These are phyloP conservation scores for Irpex sp. DNA, from an alignment of 1,284 basidiomycete genomes.

Conservation along the genomic window DNA sequence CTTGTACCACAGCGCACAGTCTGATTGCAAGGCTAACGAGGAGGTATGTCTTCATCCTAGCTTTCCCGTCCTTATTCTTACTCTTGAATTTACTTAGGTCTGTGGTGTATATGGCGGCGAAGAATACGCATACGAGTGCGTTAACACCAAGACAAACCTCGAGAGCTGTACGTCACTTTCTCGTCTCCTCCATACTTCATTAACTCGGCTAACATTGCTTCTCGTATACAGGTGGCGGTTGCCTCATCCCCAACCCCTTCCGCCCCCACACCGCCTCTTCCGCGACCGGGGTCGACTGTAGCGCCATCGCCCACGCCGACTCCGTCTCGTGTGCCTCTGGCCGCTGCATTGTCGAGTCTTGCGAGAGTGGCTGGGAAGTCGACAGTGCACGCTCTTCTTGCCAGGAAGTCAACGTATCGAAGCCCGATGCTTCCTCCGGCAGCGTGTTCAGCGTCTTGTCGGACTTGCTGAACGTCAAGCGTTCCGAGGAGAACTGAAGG, in stretches of 20 bases:
- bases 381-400: not conserved
- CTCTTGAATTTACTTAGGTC: not conserved
- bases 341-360: conserved; percentile 5
- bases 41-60: conserved; percentile 3
- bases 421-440: not conserved
- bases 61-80: no score
- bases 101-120: conserved; percentile 14
- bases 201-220: not conserved
- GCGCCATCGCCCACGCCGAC: conserved; percentile 3
- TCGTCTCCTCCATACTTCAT: not conserved
- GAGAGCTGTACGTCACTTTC: conserved; percentile 18
- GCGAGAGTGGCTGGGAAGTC: conserved; percentile 5
- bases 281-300: conserved; percentile 5
- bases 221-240: conserved; percentile 12
- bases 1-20: conserved; percentile 4
- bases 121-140: conserved; percentile 15
- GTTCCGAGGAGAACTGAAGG: no score
- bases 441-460: not conserved
- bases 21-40: conserved; percentile 11
- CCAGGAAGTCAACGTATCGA: not conserved
- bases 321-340: conserved; percentile 6
- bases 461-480: not conserved
- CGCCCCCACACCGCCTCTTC: not conserved
- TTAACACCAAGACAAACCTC: conserved; percentile 16
- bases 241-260: conserved; percentile 15